A percentile compares a stretch with the other conserved stretches of the same genome.
These are phyloP conservation scores for Pezicula rhizophila DNA, from an alignment of 2,329 filamentous ascomycete genomes.

Conservation along the genomic window DNA sequence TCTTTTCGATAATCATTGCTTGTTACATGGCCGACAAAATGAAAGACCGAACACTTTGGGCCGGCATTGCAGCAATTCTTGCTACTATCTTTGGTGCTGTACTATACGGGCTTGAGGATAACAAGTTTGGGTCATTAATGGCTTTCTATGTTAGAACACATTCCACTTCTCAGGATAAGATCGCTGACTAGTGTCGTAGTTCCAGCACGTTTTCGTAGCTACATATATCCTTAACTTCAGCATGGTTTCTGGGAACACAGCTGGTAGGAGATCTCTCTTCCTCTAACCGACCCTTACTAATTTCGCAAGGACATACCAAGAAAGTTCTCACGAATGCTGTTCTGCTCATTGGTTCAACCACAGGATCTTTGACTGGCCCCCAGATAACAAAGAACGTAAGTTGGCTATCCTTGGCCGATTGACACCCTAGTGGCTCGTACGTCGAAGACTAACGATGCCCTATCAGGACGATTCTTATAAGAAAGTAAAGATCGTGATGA, in stretches of 20 bases:
- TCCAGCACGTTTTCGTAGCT: background rate
- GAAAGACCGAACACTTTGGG: background rate
- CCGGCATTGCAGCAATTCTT: background rate
- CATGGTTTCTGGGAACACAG: background rate
- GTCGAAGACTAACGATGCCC: background rate
- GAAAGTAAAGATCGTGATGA: background rate
- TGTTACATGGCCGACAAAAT: background rate
- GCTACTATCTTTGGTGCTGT: background rate
- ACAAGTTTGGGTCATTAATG: background rate
- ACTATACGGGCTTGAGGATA: background rate
- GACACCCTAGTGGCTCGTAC: background rate
- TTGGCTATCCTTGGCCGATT: background rate
- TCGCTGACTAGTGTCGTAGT: background rate
- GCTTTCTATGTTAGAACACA: background rate
- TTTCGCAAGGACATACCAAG: background rate
- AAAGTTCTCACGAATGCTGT: background rate
- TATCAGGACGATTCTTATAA: background rate
- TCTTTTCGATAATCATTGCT: background rate
- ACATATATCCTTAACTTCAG: background rate
- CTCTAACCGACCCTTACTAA: background rate
- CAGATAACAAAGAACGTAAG: background rate
- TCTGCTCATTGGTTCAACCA: background rate
- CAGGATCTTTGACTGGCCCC: background rate
- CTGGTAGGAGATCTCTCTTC: background rate
- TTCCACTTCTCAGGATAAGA: background rate